phyloP scores from a whole-genome alignment of 1,139 yeast species.

The Candida sanyaensis region DNA sequence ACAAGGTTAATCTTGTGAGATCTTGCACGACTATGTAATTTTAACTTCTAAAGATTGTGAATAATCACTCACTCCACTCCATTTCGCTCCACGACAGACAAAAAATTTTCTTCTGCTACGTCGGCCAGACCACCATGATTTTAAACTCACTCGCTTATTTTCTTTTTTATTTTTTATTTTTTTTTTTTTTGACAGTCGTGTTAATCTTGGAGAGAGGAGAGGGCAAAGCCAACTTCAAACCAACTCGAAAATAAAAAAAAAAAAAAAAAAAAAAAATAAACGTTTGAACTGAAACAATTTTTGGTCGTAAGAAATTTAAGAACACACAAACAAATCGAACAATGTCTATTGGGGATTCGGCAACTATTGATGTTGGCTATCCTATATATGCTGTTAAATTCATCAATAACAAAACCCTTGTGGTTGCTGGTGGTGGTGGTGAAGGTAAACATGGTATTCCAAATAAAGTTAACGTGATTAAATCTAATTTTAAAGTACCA shows the following conservation, averaged over 20 bases:
- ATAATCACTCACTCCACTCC: too few species aligned
- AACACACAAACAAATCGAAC: not conserved
- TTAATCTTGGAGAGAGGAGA: not conserved
- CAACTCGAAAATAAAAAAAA: not conserved
- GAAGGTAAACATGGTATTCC: constrained; percentile 88
- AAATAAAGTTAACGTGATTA: constrained; percentile 76
- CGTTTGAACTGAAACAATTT: not conserved
- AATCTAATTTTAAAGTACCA: constrained; percentile 54
- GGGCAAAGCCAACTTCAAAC: not conserved
- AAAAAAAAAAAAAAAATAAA: not conserved
- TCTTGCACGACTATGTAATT: not conserved
- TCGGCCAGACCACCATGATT: too few species aligned
- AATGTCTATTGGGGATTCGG: constrained; percentile 39
- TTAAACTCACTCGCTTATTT: not conserved
- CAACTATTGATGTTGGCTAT: constrained; percentile 61
- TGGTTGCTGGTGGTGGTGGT: constrained; percentile 95
- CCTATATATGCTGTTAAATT: constrained; percentile 84
- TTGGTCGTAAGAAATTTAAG: not conserved
- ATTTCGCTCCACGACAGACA: too few species aligned
- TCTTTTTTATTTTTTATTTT: not conserved
- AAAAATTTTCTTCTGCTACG: too few species aligned
- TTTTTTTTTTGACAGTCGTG: not conserved
- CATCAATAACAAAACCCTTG: constrained; percentile 57
- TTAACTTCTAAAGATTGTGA: not conserved
- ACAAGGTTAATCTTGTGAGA: too few species aligned